Evolutionary conservation across 129 eudicot species (phyloP).

Genomic region (Flaveria brownii): DNA sequence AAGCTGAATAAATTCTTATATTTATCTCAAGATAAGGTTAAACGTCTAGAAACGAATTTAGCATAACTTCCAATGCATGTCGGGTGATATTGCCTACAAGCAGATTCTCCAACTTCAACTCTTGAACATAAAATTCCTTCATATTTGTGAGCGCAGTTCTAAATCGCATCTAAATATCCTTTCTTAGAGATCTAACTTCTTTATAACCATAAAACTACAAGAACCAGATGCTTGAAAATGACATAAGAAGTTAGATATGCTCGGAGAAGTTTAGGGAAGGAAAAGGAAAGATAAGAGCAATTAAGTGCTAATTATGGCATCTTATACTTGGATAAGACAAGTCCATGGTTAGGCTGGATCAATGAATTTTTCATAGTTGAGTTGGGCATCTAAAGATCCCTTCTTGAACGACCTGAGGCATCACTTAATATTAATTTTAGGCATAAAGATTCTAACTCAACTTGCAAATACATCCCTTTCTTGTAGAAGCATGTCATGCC

Average conservation of each 20-base stretch:
- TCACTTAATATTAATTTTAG: constrained; percentile 13
- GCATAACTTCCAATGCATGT: too few species aligned
- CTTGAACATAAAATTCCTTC: too few species aligned
- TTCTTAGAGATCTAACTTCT: too few species aligned
- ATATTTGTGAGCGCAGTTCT: too few species aligned
- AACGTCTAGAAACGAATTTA: too few species aligned
- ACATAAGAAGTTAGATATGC: neutral
- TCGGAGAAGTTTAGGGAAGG: neutral
- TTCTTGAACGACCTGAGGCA: constrained; percentile 29
- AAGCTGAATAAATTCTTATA: too few species aligned
- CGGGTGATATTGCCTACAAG: too few species aligned
- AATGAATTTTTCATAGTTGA: neutral
- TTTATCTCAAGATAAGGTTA: too few species aligned
- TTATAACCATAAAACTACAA: too few species aligned
- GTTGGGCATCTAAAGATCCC: neutral
- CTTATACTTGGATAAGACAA: neutral
- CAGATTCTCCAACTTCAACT: too few species aligned
- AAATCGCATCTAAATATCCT: too few species aligned
- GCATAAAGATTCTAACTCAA: constrained; percentile 11
- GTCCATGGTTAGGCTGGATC: neutral
- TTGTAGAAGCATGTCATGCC: constrained; percentile 3
- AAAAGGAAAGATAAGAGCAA: neutral
- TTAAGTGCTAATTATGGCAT: neutral
- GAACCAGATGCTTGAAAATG: neutral
- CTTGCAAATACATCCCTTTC: constrained; percentile 9